Percentiles rank a stretch among this genome's conserved stretches.
phyloP scores from a whole-genome alignment of 805 yeast genomes.

The Wickerhamiella cacticola region DNA sequence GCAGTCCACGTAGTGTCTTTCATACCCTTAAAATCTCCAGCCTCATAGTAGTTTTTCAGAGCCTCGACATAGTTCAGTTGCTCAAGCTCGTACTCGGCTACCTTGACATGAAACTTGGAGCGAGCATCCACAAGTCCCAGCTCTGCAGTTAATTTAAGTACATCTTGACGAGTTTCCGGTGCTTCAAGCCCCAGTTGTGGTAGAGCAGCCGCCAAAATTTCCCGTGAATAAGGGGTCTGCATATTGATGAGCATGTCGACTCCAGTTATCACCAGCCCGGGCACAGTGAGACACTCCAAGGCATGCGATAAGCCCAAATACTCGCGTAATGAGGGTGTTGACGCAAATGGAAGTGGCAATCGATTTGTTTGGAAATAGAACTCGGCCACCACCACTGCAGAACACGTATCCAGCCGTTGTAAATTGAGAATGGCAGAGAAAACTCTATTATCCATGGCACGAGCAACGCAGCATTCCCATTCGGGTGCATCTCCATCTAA shows the following conservation, averaged over 20 bases:
- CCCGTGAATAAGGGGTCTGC: slow-evolving; percentile 15
- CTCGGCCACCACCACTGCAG: slow-evolving; percentile 18
- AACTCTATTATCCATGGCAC: slow-evolving; percentile 16
- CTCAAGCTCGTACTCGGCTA: slow-evolving; percentile 15
- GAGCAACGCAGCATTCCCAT: slow-evolving; percentile 21
- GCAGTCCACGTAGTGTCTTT: slow-evolving; percentile 14
- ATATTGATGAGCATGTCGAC: slow-evolving; percentile 17
- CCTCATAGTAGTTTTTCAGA: slow-evolving; percentile 13
- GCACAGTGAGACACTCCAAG: slow-evolving; percentile 13
- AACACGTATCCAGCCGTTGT: slow-evolving; percentile 14
- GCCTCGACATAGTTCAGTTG: slow-evolving; percentile 15
- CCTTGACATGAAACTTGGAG: slow-evolving; percentile 10
- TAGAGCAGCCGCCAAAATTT: slow-evolving; percentile 13
- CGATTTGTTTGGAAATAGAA: slow-evolving; percentile 16
- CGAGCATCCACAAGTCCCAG: slow-evolving; percentile 15
- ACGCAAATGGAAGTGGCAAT: slow-evolving; percentile 12
- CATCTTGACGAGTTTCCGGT: slow-evolving; percentile 9
- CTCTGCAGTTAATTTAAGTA: slow-evolving; percentile 15
- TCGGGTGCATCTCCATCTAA: slow-evolving; percentile 12
- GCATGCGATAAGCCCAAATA: slow-evolving; percentile 17
- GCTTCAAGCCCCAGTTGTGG: slow-evolving; percentile 17
- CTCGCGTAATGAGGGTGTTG: slow-evolving; percentile 16
- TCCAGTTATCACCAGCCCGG: slow-evolving; percentile 14
- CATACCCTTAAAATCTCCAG: slow-evolving; percentile 14
- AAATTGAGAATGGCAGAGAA: slow-evolving; percentile 17